Conservation (phyloP, 2,329 filamentous ascomycete genomes). For the Botryotinia narcissicola region DNA sequence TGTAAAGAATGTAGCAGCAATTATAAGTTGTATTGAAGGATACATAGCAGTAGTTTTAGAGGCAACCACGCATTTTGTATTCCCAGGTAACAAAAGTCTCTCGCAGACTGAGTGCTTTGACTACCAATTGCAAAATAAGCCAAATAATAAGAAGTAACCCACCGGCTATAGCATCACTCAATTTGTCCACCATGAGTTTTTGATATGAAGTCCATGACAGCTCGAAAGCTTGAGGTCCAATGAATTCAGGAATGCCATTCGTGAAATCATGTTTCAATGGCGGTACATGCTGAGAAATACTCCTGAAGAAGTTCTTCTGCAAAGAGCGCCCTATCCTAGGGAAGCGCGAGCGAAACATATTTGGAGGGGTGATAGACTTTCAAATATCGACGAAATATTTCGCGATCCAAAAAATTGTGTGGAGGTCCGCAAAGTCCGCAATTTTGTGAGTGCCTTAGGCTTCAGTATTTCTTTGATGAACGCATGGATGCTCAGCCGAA, state of each 20-base stretch:
- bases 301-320: slow-evolving; percentile 9
- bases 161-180: slow-evolving; percentile 75
- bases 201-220: slow-evolving; percentile 85
- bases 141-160: slow-evolving; percentile 38
- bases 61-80: neutral
- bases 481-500: neutral
- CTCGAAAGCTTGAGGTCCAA: slow-evolving; percentile 67
- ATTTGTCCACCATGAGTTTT: slow-evolving; percentile 65
- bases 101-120: neutral
- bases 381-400: slow-evolving; percentile 14
- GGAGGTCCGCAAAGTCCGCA: slow-evolving; percentile 12
- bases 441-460: neutral
- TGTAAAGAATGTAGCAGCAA: neutral
- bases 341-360: slow-evolving; percentile 38
- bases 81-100: neutral
- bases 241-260: slow-evolving; percentile 63
- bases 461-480: neutral
- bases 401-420: slow-evolving; percentile 20
- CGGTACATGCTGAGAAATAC: slow-evolving; percentile 34
- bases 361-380: slow-evolving; percentile 12
- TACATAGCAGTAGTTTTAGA: neutral
- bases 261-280: slow-evolving; percentile 46
- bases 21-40: neutral
- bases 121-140: neutral
- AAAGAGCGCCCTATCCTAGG: slow-evolving; percentile 30